phyloP scores from a whole-genome alignment of 345 rosid genomes.

The Melastoma malabathricum region DNA sequence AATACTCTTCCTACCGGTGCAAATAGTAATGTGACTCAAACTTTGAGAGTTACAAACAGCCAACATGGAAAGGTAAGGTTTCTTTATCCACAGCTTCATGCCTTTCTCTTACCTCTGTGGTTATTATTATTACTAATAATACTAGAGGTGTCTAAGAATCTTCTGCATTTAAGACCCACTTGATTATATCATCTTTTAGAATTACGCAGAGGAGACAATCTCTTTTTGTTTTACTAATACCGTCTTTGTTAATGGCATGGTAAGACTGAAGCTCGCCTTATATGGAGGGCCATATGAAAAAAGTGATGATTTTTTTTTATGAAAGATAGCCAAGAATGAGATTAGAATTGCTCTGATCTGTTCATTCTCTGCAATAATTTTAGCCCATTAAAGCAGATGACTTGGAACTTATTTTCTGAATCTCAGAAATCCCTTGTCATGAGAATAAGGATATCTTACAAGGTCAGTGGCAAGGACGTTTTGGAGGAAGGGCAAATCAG shows the following conservation, averaged over 20 bases:
- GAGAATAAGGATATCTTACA: conserved; percentile 87
- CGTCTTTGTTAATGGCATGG: no score
- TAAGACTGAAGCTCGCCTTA: no score
- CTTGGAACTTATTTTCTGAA: conserved; percentile 7
- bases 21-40: conserved; percentile 50
- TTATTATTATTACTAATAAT: neutral
- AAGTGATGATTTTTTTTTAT: no score
- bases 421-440: conserved; percentile 87
- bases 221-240: no score
- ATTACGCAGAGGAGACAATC: no score
- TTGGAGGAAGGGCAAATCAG: conserved; percentile 90
- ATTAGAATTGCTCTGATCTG: neutral
- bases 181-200: no score
- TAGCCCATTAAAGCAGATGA: neutral
- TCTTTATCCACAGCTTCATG: neutral
- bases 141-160: no score
- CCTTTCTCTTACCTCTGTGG: neutral
- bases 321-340: no score
- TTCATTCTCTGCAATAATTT: neutral
- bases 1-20: conserved; percentile 52
- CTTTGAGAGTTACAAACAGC: conserved; percentile 67
- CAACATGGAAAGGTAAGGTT: conserved; percentile 88
- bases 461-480: conserved; percentile 54
- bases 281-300: no score
- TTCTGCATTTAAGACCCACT: no score